phyloP scores from a whole-genome alignment of 495 filamentous ascomycete genomes.

The Hypoxylon intermedium region DNA sequence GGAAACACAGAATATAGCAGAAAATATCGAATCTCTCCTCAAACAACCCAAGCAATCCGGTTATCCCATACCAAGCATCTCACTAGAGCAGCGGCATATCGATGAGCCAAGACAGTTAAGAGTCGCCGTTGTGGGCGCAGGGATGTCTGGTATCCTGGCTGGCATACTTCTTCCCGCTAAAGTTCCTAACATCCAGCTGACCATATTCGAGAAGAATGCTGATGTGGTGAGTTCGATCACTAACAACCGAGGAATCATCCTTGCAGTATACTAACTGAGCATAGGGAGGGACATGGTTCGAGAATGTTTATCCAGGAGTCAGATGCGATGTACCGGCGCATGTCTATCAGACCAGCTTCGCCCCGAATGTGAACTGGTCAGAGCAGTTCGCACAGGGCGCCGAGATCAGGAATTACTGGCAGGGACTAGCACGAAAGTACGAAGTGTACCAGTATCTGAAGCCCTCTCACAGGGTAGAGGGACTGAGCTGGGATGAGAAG shows the following conservation, averaged over 20 bases:
- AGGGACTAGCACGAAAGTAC: slow-evolving; percentile 65
- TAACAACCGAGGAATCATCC: background rate
- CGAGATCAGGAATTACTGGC: slow-evolving; percentile 73
- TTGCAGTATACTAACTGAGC: slow-evolving; percentile 12
- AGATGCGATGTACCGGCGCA: slow-evolving; percentile 75
- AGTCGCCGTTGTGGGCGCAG: slow-evolving; percentile 71
- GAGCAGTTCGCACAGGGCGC: slow-evolving; percentile 67
- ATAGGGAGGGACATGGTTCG: slow-evolving; percentile 72
- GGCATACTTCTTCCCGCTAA: slow-evolving; percentile 66
- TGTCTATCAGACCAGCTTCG: slow-evolving; percentile 71
- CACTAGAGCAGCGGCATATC: slow-evolving; percentile 53
- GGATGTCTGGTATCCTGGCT: slow-evolving; percentile 67
- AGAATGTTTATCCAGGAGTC: slow-evolving; percentile 75
- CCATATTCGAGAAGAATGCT: slow-evolving; percentile 76
- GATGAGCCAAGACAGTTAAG: slow-evolving; percentile 63
- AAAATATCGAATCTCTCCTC: slow-evolving; percentile 16
- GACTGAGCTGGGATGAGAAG: slow-evolving; percentile 60
- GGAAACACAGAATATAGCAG: slow-evolving; percentile 7
- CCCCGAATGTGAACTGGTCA: slow-evolving; percentile 70
- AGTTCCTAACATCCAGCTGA: slow-evolving; percentile 63
- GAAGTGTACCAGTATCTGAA: slow-evolving; percentile 65
- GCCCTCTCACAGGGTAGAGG: slow-evolving; percentile 58
- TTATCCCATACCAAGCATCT: slow-evolving; percentile 36
- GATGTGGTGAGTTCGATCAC: slow-evolving; percentile 54
- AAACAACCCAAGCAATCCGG: slow-evolving; percentile 9